Evolutionary conservation across 495 filamentous ascomycete species (phyloP).

Genomic region (Aspergillus bridgeri): DNA sequence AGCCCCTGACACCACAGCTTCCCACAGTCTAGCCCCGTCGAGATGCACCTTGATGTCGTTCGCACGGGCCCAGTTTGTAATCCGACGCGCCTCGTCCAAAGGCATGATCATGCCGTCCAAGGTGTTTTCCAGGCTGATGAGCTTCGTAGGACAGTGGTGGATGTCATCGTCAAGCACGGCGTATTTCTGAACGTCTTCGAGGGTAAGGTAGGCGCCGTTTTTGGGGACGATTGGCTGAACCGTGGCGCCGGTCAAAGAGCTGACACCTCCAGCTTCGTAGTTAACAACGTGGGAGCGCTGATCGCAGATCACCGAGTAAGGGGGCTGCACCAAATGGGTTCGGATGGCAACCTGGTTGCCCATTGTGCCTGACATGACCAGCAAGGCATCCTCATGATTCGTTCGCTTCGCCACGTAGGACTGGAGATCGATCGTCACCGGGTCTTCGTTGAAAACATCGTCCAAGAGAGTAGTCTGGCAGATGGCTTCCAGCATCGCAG

Average conservation of each 20-base stretch:
- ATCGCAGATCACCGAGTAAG: slow-evolving; percentile 48
- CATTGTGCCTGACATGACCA: slow-evolving; percentile 90
- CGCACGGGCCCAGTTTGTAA: slow-evolving; percentile 64
- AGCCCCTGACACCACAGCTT: slow-evolving; percentile 60
- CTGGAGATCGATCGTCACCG: slow-evolving; percentile 71
- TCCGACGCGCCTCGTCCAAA: slow-evolving; percentile 61
- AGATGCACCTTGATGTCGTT: slow-evolving; percentile 71
- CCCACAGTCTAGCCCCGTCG: slow-evolving; percentile 85
- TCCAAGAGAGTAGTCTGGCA: slow-evolving; percentile 61
- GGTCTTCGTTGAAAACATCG: slow-evolving; percentile 82
- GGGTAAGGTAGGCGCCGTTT: slow-evolving; percentile 72
- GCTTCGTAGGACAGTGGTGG: slow-evolving; percentile 62
- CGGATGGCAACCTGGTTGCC: slow-evolving; percentile 55
- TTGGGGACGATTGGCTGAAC: slow-evolving; percentile 36
- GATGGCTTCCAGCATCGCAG: slow-evolving; percentile 70
- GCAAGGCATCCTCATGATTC: slow-evolving; percentile 62
- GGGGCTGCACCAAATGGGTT: slow-evolving; percentile 46
- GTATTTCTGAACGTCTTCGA: slow-evolving; percentile 65
- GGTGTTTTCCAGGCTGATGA: slow-evolving; percentile 86
- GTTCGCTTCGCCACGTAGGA: slow-evolving; percentile 65
- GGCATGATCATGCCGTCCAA: slow-evolving; percentile 77
- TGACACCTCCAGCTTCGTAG: slow-evolving; percentile 51
- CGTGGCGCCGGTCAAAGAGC: slow-evolving; percentile 43
- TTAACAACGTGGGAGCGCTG: slow-evolving; percentile 45
- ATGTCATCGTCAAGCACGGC: slow-evolving; percentile 40